These are phyloP conservation scores for Theobroma grandiflorum DNA, from an alignment of 441 rosid species.

Conservation along the genomic window DNA sequence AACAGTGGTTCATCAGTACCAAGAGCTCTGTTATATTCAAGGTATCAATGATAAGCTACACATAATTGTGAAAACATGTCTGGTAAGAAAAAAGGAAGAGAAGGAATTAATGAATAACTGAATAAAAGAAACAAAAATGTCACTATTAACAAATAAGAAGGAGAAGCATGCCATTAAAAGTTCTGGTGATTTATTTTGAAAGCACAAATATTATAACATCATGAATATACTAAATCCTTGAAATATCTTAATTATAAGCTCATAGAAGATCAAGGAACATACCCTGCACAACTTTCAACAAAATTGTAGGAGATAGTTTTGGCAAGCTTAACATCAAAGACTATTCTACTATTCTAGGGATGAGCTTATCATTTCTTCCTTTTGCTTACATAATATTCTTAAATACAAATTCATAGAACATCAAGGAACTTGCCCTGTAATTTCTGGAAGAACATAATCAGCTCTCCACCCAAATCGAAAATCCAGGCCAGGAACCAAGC, in stretches of 20 bases:
- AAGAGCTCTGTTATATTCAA: slow-evolving; percentile 64
- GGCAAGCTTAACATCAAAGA: slow-evolving; percentile 13
- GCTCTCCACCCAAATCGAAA: slow-evolving; percentile 94
- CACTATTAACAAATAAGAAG: background rate
- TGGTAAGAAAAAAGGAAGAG: background rate
- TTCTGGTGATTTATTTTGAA: background rate
- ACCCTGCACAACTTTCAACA: background rate
- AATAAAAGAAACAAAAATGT: background rate
- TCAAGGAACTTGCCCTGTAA: slow-evolving; percentile 72
- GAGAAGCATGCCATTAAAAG: background rate
- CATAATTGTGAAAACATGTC: background rate
- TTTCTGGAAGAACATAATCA: slow-evolving; percentile 86
- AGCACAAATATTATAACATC: slow-evolving; percentile 3
- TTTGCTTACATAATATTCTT: background rate
- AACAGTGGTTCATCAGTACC: slow-evolving; percentile 84
- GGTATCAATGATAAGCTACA: slow-evolving; percentile 27
- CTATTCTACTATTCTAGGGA: background rate
- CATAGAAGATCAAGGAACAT: background rate
- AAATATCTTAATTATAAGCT: background rate
- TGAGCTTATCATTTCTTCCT: slow-evolving; percentile 1
- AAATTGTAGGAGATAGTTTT: background rate
- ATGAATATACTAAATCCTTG: background rate
- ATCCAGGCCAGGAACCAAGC: slow-evolving; percentile 85
- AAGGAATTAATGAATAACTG: background rate
- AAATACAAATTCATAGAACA: slow-evolving; percentile 22